These are phyloP conservation scores for Oryza coarctata DNA, from an alignment of 176 grass and related monocot species.

Conservation along the genomic window DNA sequence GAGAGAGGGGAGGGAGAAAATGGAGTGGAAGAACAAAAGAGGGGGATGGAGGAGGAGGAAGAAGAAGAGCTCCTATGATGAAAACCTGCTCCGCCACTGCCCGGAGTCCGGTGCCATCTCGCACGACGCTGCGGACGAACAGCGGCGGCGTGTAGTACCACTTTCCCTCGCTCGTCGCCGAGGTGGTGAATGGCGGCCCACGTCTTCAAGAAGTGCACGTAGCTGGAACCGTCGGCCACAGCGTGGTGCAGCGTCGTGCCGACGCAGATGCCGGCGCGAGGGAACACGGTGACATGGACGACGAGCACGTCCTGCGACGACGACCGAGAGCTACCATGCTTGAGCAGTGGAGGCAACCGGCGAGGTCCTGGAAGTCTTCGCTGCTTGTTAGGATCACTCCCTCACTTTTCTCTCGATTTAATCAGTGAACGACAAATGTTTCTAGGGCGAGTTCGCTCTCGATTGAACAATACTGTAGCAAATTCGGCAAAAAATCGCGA, in stretches of 20 bases:
- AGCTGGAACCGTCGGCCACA: constrained; percentile 79
- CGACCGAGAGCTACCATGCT: not conserved
- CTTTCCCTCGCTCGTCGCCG: not conserved
- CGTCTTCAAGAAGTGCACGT: constrained; percentile 65
- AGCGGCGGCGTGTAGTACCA: constrained; percentile 25
- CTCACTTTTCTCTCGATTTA: no score
- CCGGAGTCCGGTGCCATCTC: constrained; percentile 47
- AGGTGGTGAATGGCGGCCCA: constrained; percentile 42
- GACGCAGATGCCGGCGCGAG: constrained; percentile 43
- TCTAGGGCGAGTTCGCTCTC: no score
- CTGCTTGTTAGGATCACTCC: no score
- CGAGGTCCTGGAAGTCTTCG: constrained; percentile 50
- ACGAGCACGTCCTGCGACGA: constrained; percentile 38
- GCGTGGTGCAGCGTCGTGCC: constrained; percentile 81
- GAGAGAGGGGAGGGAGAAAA: no score
- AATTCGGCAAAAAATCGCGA: no score
- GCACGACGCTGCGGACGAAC: constrained; percentile 46
- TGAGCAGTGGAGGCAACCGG: constrained; percentile 45
- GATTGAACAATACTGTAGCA: no score
- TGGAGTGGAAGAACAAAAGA: no score
- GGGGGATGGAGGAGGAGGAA: no score
- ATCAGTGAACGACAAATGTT: no score
- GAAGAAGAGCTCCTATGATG: no score
- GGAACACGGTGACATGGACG: constrained; percentile 75
- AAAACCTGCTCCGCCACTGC: no score